phyloP scores from a whole-genome alignment of 176 grass and related monocot genomes.

The Oryza punctata region DNA sequence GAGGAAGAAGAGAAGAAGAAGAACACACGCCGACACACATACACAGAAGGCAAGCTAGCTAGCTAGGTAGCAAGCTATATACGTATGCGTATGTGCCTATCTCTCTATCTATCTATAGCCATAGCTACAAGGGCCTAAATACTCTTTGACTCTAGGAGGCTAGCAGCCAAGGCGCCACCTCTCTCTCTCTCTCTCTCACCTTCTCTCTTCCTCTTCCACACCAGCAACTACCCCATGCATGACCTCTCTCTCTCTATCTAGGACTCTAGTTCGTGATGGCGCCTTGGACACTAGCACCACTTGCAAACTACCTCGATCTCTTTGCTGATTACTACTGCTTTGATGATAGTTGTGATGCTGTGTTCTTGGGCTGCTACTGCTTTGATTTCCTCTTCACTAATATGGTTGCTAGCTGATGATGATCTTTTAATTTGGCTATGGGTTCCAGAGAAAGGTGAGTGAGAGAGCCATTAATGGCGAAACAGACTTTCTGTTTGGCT shows the following conservation, averaged over 20 bases:
- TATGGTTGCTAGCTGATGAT: background rate
- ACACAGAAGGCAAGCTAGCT: background rate
- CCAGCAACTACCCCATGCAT: slow-evolving; percentile 44
- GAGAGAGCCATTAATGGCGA: slow-evolving; percentile 60
- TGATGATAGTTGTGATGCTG: too few species aligned
- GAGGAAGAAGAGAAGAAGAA: background rate
- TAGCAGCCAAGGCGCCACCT: slow-evolving; percentile 41
- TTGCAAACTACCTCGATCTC: slow-evolving; percentile 43
- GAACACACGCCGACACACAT: slow-evolving; percentile 9
- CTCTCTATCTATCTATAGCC: slow-evolving; percentile 25
- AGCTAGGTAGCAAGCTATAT: background rate
- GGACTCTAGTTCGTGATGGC: slow-evolving; percentile 49
- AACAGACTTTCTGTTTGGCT: slow-evolving; percentile 71
- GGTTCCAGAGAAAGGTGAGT: slow-evolving; percentile 34
- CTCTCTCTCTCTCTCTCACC: slow-evolving; percentile 36
- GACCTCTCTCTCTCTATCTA: slow-evolving; percentile 41
- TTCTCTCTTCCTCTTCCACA: slow-evolving; percentile 26
- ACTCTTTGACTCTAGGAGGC: slow-evolving; percentile 52
- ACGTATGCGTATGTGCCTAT: slow-evolving; percentile 8
- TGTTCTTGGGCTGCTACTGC: background rate
- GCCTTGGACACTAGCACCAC: slow-evolving; percentile 48
- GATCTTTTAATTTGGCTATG: slow-evolving; percentile 8
- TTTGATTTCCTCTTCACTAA: background rate
- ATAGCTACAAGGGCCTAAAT: slow-evolving; percentile 45
- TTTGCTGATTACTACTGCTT: background rate